Evolutionary conservation across 345 rosid genomes (phyloP).

Genomic region (Brassica nigra): DNA sequence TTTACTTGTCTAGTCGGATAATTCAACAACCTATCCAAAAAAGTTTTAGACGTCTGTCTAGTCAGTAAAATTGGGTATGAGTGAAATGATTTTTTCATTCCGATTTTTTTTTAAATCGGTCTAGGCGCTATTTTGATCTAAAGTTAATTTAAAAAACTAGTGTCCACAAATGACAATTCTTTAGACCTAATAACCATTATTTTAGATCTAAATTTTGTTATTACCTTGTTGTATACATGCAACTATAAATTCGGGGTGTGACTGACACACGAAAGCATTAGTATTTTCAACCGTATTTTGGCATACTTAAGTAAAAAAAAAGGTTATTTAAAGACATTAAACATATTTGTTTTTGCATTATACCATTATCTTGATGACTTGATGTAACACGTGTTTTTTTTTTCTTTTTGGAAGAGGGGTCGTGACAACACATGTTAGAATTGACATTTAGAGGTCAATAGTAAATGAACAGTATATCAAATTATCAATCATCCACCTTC

Average conservation of each 20-base stretch:
- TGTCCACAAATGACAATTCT: neutral
- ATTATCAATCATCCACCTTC: conserved; percentile 2
- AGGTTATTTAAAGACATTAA: neutral
- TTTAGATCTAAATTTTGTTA: neutral
- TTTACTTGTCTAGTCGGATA: too few species aligned
- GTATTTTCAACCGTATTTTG: too few species aligned
- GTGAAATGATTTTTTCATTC: too few species aligned
- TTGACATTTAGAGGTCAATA: neutral
- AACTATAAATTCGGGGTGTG: neutral
- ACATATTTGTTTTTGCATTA: neutral
- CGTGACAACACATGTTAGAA: neutral
- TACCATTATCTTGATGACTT: neutral
- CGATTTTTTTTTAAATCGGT: too few species aligned
- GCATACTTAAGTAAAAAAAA: too few species aligned
- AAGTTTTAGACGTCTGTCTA: too few species aligned
- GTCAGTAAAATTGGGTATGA: too few species aligned
- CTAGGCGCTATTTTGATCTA: too few species aligned
- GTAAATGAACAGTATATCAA: neutral
- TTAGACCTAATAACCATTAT: neutral
- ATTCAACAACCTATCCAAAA: too few species aligned
- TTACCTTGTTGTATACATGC: neutral
- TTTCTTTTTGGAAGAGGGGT: neutral
- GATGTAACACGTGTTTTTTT: neutral
- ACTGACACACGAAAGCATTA: neutral
- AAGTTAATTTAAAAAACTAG: too few species aligned